Percentiles rank a stretch among this genome's conserved stretches.
Evolutionary conservation across 1,284 basidiomycete genomes (phyloP).

Genomic region (Golubevia pallescens): DNA sequence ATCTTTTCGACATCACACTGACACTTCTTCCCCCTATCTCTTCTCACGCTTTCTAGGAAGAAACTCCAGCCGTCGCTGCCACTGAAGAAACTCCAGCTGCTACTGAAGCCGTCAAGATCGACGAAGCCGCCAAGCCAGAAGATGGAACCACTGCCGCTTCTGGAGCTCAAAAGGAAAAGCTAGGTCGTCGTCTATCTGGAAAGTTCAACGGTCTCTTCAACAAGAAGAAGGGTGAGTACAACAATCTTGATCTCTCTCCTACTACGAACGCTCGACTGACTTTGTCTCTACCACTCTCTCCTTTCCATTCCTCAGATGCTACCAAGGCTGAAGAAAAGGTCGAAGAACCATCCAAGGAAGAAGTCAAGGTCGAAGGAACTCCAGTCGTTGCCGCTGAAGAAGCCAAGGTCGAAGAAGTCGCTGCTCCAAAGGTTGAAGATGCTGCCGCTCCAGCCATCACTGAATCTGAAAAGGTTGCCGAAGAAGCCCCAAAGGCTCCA

Average conservation of each 20-base stretch:
- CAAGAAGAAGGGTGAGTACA: constrained; percentile 16
- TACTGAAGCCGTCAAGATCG: constrained; percentile 42
- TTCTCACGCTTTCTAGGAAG: constrained; percentile 1
- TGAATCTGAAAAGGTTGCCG: constrained; percentile 10
- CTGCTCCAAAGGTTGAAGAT: constrained; percentile 20
- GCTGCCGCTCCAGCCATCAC: constrained; percentile 13
- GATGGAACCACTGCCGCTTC: constrained; percentile 26
- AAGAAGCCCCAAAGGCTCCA: constrained; percentile 24
- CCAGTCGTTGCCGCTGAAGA: constrained; percentile 13
- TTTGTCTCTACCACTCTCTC: background rate
- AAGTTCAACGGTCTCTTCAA: constrained; percentile 45
- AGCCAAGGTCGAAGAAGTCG: constrained; percentile 12
- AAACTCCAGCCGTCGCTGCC: constrained; percentile 17
- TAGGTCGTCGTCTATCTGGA: constrained; percentile 41
- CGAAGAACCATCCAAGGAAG: background rate
- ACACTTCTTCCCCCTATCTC: background rate
- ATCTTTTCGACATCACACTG: background rate
- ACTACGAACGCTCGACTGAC: background rate
- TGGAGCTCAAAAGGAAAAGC: constrained; percentile 40
- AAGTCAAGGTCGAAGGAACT: constrained; percentile 27
- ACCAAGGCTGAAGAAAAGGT: background rate
- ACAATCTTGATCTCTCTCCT: background rate
- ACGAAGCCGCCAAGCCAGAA: constrained; percentile 34
- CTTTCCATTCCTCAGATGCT: background rate
- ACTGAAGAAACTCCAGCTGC: constrained; percentile 14